Percentiles rank a stretch among this genome's conserved stretches.
Evolutionary conservation across 1,139 yeast species (phyloP).

Genomic region (Saccharomyces hybrid): DNA sequence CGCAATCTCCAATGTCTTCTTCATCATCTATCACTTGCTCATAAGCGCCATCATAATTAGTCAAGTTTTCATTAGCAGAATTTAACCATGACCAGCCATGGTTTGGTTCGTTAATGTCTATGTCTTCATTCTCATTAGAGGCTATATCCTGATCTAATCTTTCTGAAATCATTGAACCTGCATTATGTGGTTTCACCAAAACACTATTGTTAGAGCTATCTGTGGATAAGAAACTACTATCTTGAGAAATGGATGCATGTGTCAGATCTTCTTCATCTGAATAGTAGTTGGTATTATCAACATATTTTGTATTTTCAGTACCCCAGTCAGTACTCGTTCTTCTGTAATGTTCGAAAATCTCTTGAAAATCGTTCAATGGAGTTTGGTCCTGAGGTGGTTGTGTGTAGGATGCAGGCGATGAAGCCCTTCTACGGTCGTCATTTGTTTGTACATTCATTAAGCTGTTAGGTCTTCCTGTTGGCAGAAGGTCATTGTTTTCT

Average conservation of each 20-base stretch:
- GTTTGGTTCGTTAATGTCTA: constrained; percentile 1
- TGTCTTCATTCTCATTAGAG: not conserved
- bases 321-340: constrained; percentile 13
- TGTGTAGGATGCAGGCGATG: not conserved
- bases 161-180: constrained; percentile 2
- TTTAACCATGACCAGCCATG: constrained; percentile 10
- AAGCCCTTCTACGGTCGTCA: not conserved
- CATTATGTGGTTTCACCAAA: constrained; percentile 1
- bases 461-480: not conserved
- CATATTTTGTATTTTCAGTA: constrained; percentile 7
- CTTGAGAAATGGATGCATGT: constrained; percentile 1
- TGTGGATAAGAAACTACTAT: constrained; percentile 4
- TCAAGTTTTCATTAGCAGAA: not conserved
- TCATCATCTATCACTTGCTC: not conserved
- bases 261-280: constrained; percentile 4
- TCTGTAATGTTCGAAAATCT: constrained; percentile 27
- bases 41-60: not conserved
- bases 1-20: not conserved
- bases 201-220: constrained; percentile 4
- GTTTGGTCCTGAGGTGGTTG: not conserved
- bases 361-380: constrained; percentile 20
- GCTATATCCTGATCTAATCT: constrained; percentile 1
- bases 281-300: constrained; percentile 2
- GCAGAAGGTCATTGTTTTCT: not conserved
- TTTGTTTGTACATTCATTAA: not conserved